Conservation (phyloP, 805 yeast species). For the Ascoidea tarda region DNA sequence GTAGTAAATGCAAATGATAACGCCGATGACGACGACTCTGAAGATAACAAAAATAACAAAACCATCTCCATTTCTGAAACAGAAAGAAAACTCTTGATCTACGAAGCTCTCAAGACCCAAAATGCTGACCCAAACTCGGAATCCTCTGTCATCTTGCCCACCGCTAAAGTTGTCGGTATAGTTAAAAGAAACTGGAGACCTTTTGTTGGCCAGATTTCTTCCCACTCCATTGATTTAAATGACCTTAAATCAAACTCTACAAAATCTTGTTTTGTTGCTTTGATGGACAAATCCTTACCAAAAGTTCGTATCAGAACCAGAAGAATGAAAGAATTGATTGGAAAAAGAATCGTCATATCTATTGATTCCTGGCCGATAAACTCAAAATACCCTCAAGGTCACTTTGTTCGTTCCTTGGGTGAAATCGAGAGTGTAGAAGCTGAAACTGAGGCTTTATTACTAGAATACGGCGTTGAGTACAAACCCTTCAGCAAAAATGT, state of each 20-base stretch:
- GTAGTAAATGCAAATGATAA: conserved; percentile 43
- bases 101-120: conserved; percentile 60
- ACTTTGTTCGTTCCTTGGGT: conserved; percentile 82
- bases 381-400: conserved; percentile 87
- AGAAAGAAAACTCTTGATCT: conserved; percentile 59
- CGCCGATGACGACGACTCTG: conserved; percentile 32
- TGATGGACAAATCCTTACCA: conserved; percentile 86
- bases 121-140: conserved; percentile 25
- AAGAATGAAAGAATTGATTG: conserved; percentile 68
- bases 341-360: conserved; percentile 82
- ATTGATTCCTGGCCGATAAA: conserved; percentile 85
- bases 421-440: conserved; percentile 86
- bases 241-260: conserved; percentile 33
- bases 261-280: conserved; percentile 66
- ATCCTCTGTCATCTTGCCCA: conserved; percentile 54
- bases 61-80: conserved; percentile 40
- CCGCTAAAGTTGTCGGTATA: conserved; percentile 84
- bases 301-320: conserved; percentile 78
- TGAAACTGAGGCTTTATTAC: conserved; percentile 84
- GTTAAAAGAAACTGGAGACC: conserved; percentile 88
- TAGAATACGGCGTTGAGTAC: conserved; percentile 95
- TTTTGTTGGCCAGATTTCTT: conserved; percentile 88
- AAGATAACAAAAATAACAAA: conserved; percentile 30
- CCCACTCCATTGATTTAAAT: conserved; percentile 50
- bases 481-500: conserved; percentile 91